Base-by-base conservation (phyloP, 108 stramenopile genomes). In the Mediolabrus comicus region DNA sequence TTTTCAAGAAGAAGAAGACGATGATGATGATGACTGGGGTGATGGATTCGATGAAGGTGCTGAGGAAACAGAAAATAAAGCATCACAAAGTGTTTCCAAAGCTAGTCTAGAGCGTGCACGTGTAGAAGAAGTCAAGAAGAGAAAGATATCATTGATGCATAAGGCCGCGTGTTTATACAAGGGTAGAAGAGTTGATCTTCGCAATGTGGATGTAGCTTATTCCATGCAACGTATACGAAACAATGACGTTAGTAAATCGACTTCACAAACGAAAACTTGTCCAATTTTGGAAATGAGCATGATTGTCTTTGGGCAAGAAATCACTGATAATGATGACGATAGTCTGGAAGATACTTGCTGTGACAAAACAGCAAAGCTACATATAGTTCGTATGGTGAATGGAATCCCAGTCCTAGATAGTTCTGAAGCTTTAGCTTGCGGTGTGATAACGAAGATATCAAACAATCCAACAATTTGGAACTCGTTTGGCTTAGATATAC, bases 371-470 rank as follows among this genome's bases (percentile, higher is more conserved):
- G 87, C 89, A 39, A 75, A 53, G 46, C 64, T 95, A 54, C 73
- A 72, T 26, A 30, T 95, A 12, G 75, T 95, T 14, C 84, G 93
- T 3, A 90, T 95, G 86, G 93, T 95, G 22, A 95, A 95, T 66
- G 72, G 78, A 12, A 84, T 92, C 35, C 93, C 93, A 34, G 64
- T 95, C 32, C 81, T 95, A 22, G 93, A 95, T 59, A 77, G 89
- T 27, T 84, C 88, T 22, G 90, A 95, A 75, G 86, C 84, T 7
- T 43, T 70, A 13, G 85, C 86, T 13, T 95, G 93, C 74, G 93
- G 93, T 6, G 32, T 95, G 13, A 85, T 90, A 9, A 82, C 83
- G 31, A 84, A 84, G 14, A 32, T 95, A 19, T 62, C 76, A 16
- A 57, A 54, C 22, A 92, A 71, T 65, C 49, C 83, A 39, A 52